phyloP scores from a whole-genome alignment of 2,329 filamentous ascomycete species.

The Myotisia sp. region DNA sequence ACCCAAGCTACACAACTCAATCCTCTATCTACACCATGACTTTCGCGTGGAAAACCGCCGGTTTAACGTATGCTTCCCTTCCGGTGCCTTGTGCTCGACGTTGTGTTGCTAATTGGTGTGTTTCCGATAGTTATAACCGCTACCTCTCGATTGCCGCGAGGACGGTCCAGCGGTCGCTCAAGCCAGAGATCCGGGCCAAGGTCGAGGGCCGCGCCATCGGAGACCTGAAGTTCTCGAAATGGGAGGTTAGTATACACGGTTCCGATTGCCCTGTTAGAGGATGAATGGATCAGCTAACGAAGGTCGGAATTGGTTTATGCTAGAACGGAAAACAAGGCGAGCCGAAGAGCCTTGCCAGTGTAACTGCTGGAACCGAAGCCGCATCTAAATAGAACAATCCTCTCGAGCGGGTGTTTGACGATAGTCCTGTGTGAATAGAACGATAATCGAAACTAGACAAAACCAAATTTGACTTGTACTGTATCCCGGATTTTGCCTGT shows the following conservation, averaged over 20 bases:
- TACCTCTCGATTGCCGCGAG: constrained; percentile 92
- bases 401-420: no score
- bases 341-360: neutral
- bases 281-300: neutral
- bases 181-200: constrained; percentile 77
- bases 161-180: constrained; percentile 88
- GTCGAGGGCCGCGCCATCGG: constrained; percentile 83
- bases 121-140: constrained; percentile 79
- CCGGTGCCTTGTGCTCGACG: constrained; percentile 3
- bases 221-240: constrained; percentile 84
- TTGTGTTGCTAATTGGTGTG: constrained; percentile 14
- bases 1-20: no score
- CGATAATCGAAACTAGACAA: no score
- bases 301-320: neutral
- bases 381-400: no score
- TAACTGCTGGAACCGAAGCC: no score
- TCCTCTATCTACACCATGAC: constrained; percentile 62
- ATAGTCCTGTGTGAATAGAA: no score
- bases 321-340: constrained; percentile 97
- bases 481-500: no score
- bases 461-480: no score
- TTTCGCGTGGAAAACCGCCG: constrained; percentile 96
- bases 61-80: constrained; percentile 86
- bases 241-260: constrained; percentile 61
- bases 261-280: constrained; percentile 4